Base-by-base conservation (phyloP, 1,284 basidiomycete genomes). In the Meira miltonrushii region DNA sequence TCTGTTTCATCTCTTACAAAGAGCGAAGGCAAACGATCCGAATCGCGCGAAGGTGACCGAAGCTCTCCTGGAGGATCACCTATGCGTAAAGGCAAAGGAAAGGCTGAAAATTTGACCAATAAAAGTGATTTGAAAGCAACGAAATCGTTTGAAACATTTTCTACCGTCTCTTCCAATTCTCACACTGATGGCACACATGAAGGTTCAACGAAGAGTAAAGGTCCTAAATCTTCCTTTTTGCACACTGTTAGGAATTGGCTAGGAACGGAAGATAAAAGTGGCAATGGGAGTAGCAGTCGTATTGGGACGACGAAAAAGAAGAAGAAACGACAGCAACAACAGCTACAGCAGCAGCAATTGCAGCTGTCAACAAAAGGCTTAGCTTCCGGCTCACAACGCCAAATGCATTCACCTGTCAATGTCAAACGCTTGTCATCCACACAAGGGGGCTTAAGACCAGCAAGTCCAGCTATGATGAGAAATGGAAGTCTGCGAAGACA, bases 241-340 rank as follows among this genome's bases (percentile, higher is more conserved):
- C 57, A 64, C 19, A 71, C 72, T 5, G 72, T 98, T 19, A 92
- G 94, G 13, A 94, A 94, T 1, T 84, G 92, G 58, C 90, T 90
- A 10, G 89, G 84, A 53, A 81, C 88, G 54, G 91, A 94, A 75
- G 92, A 92, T n/a, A 87, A 87, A 85, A 86, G 58, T 46, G 15
- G 58, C 11, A 23, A 43, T 17, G 23, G 39, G 4, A 52, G 19
- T 13, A 13, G 15, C 44, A 21, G 6, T 57, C 41, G 25, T 11
- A 12, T 19, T 9, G 23, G 21, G 47, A 46, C 39, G 23, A 58
- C 39, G 54, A 17, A 23, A 48, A 48, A 25, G 46, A 48, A 48
- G 23, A 25, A 25, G 12, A 15, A 48, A 12, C 46, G 25, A 25
- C n/a, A 23, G 17, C 46, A 48, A 25, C 46, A 48, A 25, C 46